phyloP scores from a whole-genome alignment of 1,284 basidiomycete species.

The Ustilago xerochloae region DNA sequence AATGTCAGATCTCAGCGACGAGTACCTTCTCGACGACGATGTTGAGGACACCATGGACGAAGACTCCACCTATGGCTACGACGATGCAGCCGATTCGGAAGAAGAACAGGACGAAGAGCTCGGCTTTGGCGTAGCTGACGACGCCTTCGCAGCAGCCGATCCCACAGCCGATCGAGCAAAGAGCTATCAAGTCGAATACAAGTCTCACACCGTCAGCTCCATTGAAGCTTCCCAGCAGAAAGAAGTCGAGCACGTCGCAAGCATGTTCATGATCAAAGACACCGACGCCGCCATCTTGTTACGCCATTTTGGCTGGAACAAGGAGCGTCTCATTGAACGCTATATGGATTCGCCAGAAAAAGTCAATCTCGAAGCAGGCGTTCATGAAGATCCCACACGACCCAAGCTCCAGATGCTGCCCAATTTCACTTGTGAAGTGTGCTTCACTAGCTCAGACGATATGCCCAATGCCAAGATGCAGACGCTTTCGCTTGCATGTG shows the following conservation, averaged over 20 bases:
- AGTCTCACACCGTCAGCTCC: constrained; percentile 44
- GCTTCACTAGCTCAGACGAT: constrained; percentile 60
- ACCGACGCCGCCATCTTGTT: constrained; percentile 79
- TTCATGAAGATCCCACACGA: constrained; percentile 53
- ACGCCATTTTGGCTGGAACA: constrained; percentile 91
- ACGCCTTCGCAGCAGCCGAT: constrained; percentile 47
- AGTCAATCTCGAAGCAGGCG: constrained; percentile 63
- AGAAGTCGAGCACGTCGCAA: constrained; percentile 64
- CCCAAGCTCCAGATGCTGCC: constrained; percentile 45
- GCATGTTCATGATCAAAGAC: constrained; percentile 64
- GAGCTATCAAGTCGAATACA: constrained; percentile 63
- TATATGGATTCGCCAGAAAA: constrained; percentile 65
- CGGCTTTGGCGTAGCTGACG: constrained; percentile 48
- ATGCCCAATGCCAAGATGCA: constrained; percentile 47
- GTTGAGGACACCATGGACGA: constrained; percentile 65
- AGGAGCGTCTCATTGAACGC: constrained; percentile 79
- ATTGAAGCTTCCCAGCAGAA: constrained; percentile 59
- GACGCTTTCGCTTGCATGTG: constrained; percentile 63
- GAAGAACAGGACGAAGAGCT: constrained; percentile 45
- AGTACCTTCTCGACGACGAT: constrained; percentile 46
- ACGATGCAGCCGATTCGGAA: constrained; percentile 36
- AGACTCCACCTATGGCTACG: constrained; percentile 55
- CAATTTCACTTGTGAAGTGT: constrained; percentile 65
- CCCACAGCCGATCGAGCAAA: constrained; percentile 51
- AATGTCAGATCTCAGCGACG: constrained; percentile 54